Conservation (phyloP, 1,284 basidiomycete genomes). For the Exobasidium cylindrosporum region DNA sequence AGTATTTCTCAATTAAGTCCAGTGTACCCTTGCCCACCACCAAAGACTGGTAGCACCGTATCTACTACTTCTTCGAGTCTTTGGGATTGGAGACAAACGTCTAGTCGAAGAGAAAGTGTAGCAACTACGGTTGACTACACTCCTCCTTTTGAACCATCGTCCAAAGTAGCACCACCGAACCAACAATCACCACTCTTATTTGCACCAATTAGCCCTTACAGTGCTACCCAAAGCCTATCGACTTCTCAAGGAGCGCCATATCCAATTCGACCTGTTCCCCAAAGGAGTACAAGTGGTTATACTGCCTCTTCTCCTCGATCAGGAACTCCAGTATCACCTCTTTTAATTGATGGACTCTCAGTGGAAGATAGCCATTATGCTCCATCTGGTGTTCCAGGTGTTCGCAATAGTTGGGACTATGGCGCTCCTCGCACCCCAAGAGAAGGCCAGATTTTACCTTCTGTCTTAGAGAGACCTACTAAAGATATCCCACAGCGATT, state of each 20-base stretch:
- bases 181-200: slow-evolving; percentile 31
- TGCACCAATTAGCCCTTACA: slow-evolving; percentile 24
- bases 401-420: slow-evolving; percentile 4
- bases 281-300: slow-evolving; percentile 12
- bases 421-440: background rate
- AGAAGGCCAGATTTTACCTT: background rate
- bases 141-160: background rate
- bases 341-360: slow-evolving; percentile 31
- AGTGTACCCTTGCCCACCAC: background rate
- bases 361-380: slow-evolving; percentile 24
- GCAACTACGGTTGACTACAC: slow-evolving; percentile 7
- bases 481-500: background rate
- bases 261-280: slow-evolving; percentile 1
- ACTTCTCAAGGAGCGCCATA: background rate
- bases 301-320: slow-evolving; percentile 24
- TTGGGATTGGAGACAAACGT: slow-evolving; percentile 17
- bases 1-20: slow-evolving; percentile 9
- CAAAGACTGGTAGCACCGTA: background rate
- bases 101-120: slow-evolving; percentile 15
- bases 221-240: background rate
- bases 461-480: slow-evolving; percentile 11
- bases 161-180: background rate
- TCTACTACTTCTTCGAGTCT: slow-evolving; percentile 10
- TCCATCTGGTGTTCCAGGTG: background rate
- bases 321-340: slow-evolving; percentile 32